Evolutionary conservation across 2,329 filamentous ascomycete genomes (phyloP).

Genomic region (Talaromyces albobiverticillius): DNA sequence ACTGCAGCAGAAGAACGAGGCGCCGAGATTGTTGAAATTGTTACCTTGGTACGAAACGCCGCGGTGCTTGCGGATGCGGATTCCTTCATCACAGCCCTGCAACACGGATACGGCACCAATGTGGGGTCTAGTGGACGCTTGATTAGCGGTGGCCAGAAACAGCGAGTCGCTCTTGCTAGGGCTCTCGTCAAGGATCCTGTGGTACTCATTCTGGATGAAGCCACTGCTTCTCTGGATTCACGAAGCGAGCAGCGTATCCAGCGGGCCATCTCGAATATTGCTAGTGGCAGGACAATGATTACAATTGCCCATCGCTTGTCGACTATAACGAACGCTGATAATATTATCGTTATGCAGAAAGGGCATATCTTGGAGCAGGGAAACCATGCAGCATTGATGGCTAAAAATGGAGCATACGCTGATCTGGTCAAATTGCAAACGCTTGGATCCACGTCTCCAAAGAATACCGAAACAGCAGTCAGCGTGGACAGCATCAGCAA

Average conservation of each 20-base stretch:
- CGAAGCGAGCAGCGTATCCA: slow-evolving; percentile 94
- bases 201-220: slow-evolving; percentile 89
- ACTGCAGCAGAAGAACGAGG: slow-evolving; percentile 23
- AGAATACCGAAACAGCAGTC: neutral
- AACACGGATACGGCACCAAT: slow-evolving; percentile 86
- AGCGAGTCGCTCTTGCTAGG: slow-evolving; percentile 90
- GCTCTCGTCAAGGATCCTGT: slow-evolving; percentile 89
- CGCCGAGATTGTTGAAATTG: slow-evolving; percentile 25
- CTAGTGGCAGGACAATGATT: slow-evolving; percentile 85
- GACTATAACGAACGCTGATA: slow-evolving; percentile 89
- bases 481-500: neutral
- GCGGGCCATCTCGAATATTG: slow-evolving; percentile 80
- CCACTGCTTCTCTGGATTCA: slow-evolving; percentile 91
- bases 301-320: slow-evolving; percentile 93
- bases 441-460: slow-evolving; percentile 1
- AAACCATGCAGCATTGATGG: slow-evolving; percentile 75
- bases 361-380: slow-evolving; percentile 89
- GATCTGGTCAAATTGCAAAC: slow-evolving; percentile 50
- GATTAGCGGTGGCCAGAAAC: slow-evolving; percentile 91
- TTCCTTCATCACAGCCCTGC: slow-evolving; percentile 48
- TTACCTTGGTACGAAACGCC: slow-evolving; percentile 27
- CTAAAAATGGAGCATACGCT: slow-evolving; percentile 66
- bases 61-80: slow-evolving; percentile 26
- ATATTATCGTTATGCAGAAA: slow-evolving; percentile 87
- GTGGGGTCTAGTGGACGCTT: slow-evolving; percentile 91